phyloP scores from a whole-genome alignment of 73 alveolate genomes.

The Tetrahymena elliotti region DNA sequence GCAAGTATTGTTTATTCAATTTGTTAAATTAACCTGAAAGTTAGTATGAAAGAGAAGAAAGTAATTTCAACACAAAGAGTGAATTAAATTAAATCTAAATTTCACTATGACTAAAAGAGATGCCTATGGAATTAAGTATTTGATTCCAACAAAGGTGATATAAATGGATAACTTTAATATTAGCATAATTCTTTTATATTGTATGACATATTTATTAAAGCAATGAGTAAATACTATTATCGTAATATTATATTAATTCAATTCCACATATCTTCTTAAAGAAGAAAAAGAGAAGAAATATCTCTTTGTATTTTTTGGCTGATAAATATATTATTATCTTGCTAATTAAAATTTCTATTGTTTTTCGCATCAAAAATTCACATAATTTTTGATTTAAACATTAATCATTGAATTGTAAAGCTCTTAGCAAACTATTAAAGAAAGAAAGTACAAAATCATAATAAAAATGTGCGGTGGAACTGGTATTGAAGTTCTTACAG shows the following conservation, averaged over 20 bases:
- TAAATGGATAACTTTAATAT: not conserved
- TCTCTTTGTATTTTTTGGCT: not conserved
- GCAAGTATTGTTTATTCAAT: not conserved
- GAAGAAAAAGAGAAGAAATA: not conserved
- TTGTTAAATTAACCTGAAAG: too few species aligned
- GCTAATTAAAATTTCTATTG: not conserved
- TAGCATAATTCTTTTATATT: not conserved
- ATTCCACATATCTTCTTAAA: not conserved
- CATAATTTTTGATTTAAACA: not conserved
- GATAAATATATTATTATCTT: too few species aligned
- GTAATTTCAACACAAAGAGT: too few species aligned
- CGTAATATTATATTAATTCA: too few species aligned
- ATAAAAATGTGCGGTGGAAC: not conserved
- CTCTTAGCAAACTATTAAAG: not conserved
- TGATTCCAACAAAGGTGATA: not conserved
- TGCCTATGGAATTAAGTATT: not conserved
- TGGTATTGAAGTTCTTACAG: not conserved
- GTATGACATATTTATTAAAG: not conserved
- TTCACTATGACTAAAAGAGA: not conserved
- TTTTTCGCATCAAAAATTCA: not conserved
- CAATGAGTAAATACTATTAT: too few species aligned
- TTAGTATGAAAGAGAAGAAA: too few species aligned
- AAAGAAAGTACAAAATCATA: not conserved
- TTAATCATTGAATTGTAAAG: not conserved
- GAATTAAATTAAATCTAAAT: too few species aligned